Percentiles rank a stretch among this genome's conserved stretches.
phyloP scores from a whole-genome alignment of 1,139 yeast genomes.

The Yamadazyma triangularis region DNA sequence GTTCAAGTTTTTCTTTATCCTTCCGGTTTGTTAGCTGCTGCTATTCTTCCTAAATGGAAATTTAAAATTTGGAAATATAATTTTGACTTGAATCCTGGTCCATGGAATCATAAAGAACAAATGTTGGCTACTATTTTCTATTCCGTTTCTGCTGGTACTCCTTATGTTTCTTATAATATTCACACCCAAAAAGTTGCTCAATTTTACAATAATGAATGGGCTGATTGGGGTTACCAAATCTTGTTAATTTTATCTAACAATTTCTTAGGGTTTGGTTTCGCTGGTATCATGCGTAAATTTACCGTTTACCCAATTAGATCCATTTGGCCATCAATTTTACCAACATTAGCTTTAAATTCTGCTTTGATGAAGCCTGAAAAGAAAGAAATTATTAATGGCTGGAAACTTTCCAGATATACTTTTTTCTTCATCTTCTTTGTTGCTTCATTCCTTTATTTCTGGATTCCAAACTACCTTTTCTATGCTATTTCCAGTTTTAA shows the following conservation, averaged over 20 bases:
- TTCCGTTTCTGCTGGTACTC: constrained; percentile 15
- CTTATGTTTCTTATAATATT: constrained; percentile 21
- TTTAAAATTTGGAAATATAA: constrained; percentile 35
- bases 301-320: constrained; percentile 50
- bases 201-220: constrained; percentile 37
- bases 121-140: constrained; percentile 46
- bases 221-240: constrained; percentile 45
- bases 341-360: constrained; percentile 50
- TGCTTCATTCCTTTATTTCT: constrained; percentile 22
- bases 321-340: constrained; percentile 54
- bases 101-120: constrained; percentile 60
- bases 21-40: constrained; percentile 46
- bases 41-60: constrained; percentile 30
- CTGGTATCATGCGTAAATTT: constrained; percentile 52
- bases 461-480: constrained; percentile 29
- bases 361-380: constrained; percentile 42
- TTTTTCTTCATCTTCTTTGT: constrained; percentile 19
- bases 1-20: constrained; percentile 48
- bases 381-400: constrained; percentile 31
- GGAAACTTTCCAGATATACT: constrained; percentile 24
- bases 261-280: constrained; percentile 56
- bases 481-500: constrained; percentile 24
- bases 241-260: constrained; percentile 48
- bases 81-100: constrained; percentile 45
- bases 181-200: constrained; percentile 34